Conservation (phyloP, 768 basidiomycete genomes). For the Zangia roseola region DNA sequence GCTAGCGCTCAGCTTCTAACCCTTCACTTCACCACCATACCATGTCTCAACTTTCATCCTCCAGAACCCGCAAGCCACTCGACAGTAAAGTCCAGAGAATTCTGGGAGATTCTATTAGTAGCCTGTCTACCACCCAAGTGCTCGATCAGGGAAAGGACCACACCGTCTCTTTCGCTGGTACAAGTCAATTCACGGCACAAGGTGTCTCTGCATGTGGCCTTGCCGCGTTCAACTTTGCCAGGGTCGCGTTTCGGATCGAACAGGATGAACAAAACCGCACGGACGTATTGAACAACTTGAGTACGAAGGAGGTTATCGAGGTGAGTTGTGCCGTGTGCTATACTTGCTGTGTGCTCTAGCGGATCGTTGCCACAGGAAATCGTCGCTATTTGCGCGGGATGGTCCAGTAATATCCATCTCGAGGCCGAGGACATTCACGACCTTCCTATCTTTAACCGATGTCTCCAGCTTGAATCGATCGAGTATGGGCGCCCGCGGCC, state of each 20-base stretch:
- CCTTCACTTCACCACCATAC: not conserved
- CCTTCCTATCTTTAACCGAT: slow-evolving; percentile 48
- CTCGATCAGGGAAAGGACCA: slow-evolving; percentile 31
- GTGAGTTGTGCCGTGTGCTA: slow-evolving; percentile 14
- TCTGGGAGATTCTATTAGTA: not conserved
- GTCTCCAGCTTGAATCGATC: slow-evolving; percentile 35
- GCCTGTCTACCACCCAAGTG: slow-evolving; percentile 12
- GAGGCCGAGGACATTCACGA: slow-evolving; percentile 53
- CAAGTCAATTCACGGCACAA: slow-evolving; percentile 55
- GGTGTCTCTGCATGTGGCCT: slow-evolving; percentile 59
- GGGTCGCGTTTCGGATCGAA: slow-evolving; percentile 42
- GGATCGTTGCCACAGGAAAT: slow-evolving; percentile 44
- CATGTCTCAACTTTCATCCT: slow-evolving; percentile 5
- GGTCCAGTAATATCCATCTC: slow-evolving; percentile 53
- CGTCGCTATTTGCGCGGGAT: slow-evolving; percentile 52
- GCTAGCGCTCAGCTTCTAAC: not conserved
- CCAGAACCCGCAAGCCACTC: not conserved
- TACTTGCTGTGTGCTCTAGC: not conserved
- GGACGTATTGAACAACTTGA: slow-evolving; percentile 21
- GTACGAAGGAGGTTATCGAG: slow-evolving; percentile 25
- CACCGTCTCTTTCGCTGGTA: slow-evolving; percentile 47
- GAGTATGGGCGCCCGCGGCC: slow-evolving; percentile 39
- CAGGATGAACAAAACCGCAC: not conserved
- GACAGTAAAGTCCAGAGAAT: not conserved
- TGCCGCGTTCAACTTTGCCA: slow-evolving; percentile 63